Conservation (phyloP, 2,329 filamentous ascomycete species). For the Penicillium sp. region DNA sequence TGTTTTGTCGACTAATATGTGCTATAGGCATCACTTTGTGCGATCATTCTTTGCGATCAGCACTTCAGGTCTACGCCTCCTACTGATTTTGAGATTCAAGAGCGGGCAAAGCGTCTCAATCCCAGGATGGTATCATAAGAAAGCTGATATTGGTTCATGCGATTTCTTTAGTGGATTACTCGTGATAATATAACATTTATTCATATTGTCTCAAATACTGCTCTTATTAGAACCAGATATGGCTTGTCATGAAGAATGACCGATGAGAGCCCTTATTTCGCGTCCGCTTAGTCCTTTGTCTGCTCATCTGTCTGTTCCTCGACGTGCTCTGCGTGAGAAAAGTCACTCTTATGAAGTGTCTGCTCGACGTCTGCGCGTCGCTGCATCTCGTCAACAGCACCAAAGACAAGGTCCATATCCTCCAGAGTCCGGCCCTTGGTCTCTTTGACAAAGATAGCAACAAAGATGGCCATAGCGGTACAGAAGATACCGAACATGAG, state of each 20-base stretch:
- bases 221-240: background rate
- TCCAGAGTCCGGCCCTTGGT: slow-evolving; percentile 40
- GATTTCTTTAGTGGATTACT: background rate
- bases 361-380: slow-evolving; percentile 27
- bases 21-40: background rate
- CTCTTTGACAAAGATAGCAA: slow-evolving; percentile 41
- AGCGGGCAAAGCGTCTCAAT: background rate
- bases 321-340: slow-evolving; percentile 22
- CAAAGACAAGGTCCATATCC: slow-evolving; percentile 40
- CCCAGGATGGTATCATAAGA: background rate
- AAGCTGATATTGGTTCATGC: background rate
- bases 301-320: slow-evolving; percentile 4
- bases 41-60: background rate
- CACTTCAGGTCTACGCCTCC: background rate
- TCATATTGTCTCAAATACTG: background rate
- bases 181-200: background rate
- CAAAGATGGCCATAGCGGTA: slow-evolving; percentile 36
- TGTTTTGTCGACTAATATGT: background rate
- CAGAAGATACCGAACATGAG: slow-evolving; percentile 46
- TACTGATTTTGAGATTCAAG: background rate
- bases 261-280: background rate
- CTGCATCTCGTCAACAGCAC: slow-evolving; percentile 26
- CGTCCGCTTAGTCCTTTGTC: background rate
- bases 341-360: slow-evolving; percentile 26
- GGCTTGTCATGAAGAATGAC: too few species aligned